These are phyloP conservation scores for Fraxinus xanthoxyloides DNA, from an alignment of 305 asterid genomes.

Conservation along the genomic window DNA sequence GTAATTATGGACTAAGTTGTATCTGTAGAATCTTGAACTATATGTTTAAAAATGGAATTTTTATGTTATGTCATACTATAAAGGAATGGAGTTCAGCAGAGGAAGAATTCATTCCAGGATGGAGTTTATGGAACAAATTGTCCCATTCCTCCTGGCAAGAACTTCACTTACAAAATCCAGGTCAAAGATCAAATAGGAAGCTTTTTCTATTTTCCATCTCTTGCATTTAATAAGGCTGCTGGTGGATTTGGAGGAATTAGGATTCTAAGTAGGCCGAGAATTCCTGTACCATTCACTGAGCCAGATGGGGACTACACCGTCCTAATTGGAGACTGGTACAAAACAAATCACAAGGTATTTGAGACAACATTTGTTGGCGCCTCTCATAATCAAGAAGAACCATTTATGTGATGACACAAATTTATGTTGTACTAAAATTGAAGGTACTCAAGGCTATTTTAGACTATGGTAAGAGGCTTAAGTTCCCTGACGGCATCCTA, in stretches of 20 bases:
- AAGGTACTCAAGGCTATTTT: constrained; percentile 43
- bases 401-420: background rate
- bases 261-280: constrained; percentile 58
- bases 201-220: constrained; percentile 70
- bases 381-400: background rate
- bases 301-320: constrained; percentile 57
- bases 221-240: constrained; percentile 65
- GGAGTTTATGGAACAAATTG: constrained; percentile 77
- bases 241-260: constrained; percentile 74
- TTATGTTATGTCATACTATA: background rate
- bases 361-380: background rate
- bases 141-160: constrained; percentile 75
- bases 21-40: no score
- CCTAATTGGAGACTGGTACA: constrained; percentile 78
- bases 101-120: constrained; percentile 63
- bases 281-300: constrained; percentile 66
- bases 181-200: constrained; percentile 80
- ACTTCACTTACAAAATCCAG: constrained; percentile 65
- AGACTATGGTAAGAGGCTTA: constrained; percentile 45
- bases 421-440: constrained; percentile 5
- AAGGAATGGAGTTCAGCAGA: constrained; percentile 72
- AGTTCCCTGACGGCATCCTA: constrained; percentile 52
- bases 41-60: no score
- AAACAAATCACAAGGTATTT: constrained; percentile 48
- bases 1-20: no score